Evolutionary conservation across 2,329 filamentous ascomycete species (phyloP).

Genomic region (Phaeosphaeria sp.): DNA sequence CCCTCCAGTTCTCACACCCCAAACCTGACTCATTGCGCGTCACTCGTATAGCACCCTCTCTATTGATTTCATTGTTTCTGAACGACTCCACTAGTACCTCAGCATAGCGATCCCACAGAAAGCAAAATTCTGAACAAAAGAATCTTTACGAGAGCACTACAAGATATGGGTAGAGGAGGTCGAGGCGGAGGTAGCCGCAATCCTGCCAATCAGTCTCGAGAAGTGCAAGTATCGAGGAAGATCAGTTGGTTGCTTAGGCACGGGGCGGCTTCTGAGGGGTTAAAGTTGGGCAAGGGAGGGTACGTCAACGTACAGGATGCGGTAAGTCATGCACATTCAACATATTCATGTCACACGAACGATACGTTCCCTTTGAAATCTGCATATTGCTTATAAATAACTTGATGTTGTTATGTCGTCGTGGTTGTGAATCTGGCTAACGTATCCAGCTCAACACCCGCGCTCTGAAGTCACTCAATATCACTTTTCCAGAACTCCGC

Average conservation of each 20-base stretch:
- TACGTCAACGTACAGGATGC: constrained; percentile 67
- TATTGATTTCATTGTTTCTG: background rate
- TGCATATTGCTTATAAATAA: no score
- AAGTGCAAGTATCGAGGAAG: constrained; percentile 56
- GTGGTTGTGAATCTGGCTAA: background rate
- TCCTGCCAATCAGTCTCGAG: constrained; percentile 47
- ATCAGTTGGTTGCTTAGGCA: constrained; percentile 66
- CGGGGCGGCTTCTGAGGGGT: constrained; percentile 65
- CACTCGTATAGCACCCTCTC: background rate
- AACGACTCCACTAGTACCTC: background rate
- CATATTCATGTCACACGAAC: background rate
- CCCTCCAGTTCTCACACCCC: constrained; percentile 2
- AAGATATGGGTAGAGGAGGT: constrained; percentile 36
- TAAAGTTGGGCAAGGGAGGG: constrained; percentile 64
- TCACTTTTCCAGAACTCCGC: constrained; percentile 77
- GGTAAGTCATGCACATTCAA: constrained; percentile 48
- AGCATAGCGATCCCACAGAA: background rate
- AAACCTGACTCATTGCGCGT: constrained; percentile 16
- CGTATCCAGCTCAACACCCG: constrained; percentile 60
- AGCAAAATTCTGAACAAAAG: constrained; percentile 26
- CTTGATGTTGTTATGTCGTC: no score
- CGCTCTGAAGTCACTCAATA: constrained; percentile 70
- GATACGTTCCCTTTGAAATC: no score
- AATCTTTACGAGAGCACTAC: constrained; percentile 16
- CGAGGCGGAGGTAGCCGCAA: constrained; percentile 45